Evolutionary conservation across 306 rosid species (phyloP), one percentile per base, ranked within the genome.

Genomic region (Vigna nakashimae): DNA sequence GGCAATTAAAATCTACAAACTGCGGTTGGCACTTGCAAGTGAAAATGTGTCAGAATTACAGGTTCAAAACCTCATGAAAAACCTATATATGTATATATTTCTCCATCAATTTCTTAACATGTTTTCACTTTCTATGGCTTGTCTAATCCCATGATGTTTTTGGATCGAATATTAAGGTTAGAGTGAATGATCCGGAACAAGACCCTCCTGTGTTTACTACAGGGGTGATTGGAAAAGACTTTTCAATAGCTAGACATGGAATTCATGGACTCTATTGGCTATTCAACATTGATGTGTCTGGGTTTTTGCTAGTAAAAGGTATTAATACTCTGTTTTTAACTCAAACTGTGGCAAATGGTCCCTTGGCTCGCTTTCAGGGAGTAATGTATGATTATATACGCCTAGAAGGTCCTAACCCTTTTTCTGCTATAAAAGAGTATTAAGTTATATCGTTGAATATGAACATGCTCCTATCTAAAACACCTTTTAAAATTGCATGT

Each of bases 191-290:
- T 75, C 74, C 62, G 20, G 79, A 80, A 53, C 88, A 82, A 73
- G 82, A 85, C 36, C 87, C 83, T 22, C 87, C 98, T 42, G 32
- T 89, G n/a, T 95, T 92, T 69, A 82, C 88, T 1, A 92, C 91
- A 12, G 98, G 97, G 17, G 42, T 84, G 32, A 87, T 95, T 69
- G 98, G 98, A 58, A 91, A 81, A 58, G 98, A 95, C 77, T 86
- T 91, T 59, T 88, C 98, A 42, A 87, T 95, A 0, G 93, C 97
- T 5, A 88, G 98, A 69, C 98, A 95, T 85, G 98, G 98, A 74
- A 89, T 88, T 73, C 98, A 92, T 75, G 98, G 98, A 17, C 97
- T 95, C 15, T 87, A 92, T 20, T 82, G 98, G 98, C 83, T 87
- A 38, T 92, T 17, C 86, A 88, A 22, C 63, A 83, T 88, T 15